Evolutionary conservation across 495 filamentous ascomycete genomes (phyloP).

Genomic region (Penicillium pancosmium): DNA sequence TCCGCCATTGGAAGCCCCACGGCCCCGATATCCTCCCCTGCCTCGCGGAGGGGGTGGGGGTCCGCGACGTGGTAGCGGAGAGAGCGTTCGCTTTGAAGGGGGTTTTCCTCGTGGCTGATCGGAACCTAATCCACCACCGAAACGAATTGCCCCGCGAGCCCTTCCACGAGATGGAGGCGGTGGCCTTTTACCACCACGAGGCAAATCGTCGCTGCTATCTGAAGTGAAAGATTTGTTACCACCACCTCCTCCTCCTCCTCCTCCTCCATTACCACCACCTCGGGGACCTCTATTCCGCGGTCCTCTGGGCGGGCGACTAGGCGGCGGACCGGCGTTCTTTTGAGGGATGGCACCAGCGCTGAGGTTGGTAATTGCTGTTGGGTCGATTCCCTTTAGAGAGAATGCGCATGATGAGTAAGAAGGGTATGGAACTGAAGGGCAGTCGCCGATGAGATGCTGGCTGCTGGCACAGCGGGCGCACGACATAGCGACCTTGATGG

Average conservation of each 20-base stretch:
- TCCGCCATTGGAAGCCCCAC: constrained; percentile 10
- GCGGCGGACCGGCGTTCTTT: neutral
- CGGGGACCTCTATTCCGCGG: neutral
- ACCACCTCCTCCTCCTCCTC: too few species aligned
- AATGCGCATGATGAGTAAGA: constrained; percentile 37
- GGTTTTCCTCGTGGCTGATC: constrained; percentile 17
- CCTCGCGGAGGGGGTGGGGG: constrained; percentile 22
- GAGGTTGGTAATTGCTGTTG: constrained; percentile 38
- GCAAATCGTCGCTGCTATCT: constrained; percentile 18
- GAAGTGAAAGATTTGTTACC: constrained; percentile 5
- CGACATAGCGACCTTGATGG: constrained; percentile 45
- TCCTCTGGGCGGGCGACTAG: neutral
- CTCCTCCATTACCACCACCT: constrained; percentile 1
- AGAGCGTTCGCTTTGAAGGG: constrained; percentile 12
- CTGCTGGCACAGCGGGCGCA: constrained; percentile 51
- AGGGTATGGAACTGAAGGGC: constrained; percentile 32
- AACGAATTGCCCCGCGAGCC: constrained; percentile 34
- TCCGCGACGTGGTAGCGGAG: neutral
- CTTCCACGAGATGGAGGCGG: constrained; percentile 24
- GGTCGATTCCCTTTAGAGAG: constrained; percentile 39
- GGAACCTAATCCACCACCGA: constrained; percentile 14
- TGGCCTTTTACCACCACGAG: constrained; percentile 22
- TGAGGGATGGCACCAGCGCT: constrained; percentile 23
- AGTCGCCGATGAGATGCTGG: constrained; percentile 52
- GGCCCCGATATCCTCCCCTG: constrained; percentile 18